These are phyloP conservation scores for Pseudovirgaria hyperparasitica DNA, from an alignment of 2,329 filamentous ascomycete species.

Conservation along the genomic window DNA sequence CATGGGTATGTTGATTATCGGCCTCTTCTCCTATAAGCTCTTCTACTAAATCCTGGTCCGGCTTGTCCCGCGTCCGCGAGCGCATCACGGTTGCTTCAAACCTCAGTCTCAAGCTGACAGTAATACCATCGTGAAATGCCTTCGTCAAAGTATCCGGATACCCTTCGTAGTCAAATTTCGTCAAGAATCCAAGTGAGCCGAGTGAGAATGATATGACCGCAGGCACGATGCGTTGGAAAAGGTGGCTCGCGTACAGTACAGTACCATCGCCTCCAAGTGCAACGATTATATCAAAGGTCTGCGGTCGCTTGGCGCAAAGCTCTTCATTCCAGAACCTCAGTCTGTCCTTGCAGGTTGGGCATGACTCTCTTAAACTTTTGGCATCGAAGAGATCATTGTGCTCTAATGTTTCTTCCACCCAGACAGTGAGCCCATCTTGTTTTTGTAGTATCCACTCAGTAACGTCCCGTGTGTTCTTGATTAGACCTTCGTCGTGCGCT, in stretches of 20 bases:
- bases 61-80: constrained; percentile 35
- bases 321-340: constrained; percentile 74
- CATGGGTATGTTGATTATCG: constrained; percentile 74
- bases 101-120: constrained; percentile 71
- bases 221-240: constrained; percentile 91
- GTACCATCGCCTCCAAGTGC: constrained; percentile 95
- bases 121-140: constrained; percentile 72
- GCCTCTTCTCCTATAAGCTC: constrained; percentile 79
- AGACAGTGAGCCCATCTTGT: constrained; percentile 64
- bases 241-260: constrained; percentile 88
- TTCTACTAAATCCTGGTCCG: constrained; percentile 62
- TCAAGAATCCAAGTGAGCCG: constrained; percentile 86
- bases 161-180: constrained; percentile 83
- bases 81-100: constrained; percentile 95
- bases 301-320: constrained; percentile 64
- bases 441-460: constrained; percentile 68
- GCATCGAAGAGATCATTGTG: constrained; percentile 62
- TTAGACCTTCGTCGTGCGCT: constrained; percentile 70
- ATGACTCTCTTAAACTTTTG: constrained; percentile 51
- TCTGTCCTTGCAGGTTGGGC: constrained; percentile 41
- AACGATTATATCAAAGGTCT: constrained; percentile 87
- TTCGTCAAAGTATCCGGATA: constrained; percentile 56
- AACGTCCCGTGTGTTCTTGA: constrained; percentile 64
- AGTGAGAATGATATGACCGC: constrained; percentile 85
- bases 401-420: constrained; percentile 63